Evolutionary conservation across 306 rosid genomes (phyloP).

Genomic region (Lotus japonicus): DNA sequence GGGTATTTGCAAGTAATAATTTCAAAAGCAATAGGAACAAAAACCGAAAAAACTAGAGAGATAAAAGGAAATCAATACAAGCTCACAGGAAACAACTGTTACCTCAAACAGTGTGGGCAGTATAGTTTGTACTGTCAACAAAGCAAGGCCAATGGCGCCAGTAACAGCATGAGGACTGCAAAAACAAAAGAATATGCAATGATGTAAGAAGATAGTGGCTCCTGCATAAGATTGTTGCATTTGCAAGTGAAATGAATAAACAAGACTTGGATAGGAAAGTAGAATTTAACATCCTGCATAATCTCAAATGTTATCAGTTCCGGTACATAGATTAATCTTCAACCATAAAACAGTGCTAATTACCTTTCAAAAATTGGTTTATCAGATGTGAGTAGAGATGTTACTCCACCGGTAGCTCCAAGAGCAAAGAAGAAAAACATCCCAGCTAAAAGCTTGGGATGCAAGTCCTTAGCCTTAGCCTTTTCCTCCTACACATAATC

Average conservation of each 20-base stretch:
- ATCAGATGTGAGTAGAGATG: slow-evolving; percentile 78
- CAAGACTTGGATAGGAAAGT: neutral
- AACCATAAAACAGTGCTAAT: neutral
- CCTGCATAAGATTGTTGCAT: neutral
- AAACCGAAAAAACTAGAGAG: too few species aligned
- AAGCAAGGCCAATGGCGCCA: slow-evolving; percentile 67
- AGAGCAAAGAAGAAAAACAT: slow-evolving; percentile 93
- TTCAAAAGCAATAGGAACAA: too few species aligned
- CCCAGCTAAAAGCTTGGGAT: slow-evolving; percentile 89
- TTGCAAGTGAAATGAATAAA: neutral
- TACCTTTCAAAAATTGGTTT: slow-evolving; percentile 85
- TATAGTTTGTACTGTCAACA: slow-evolving; percentile 71
- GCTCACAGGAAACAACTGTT: neutral
- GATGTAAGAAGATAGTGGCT: neutral
- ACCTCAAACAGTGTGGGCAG: slow-evolving; percentile 83
- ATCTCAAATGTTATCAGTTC: too few species aligned
- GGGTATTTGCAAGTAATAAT: neutral
- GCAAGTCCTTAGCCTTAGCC: slow-evolving; percentile 89
- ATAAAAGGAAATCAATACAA: neutral
- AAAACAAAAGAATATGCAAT: slow-evolving; percentile 6
- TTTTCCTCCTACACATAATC: slow-evolving; percentile 60
- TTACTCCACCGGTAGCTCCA: slow-evolving; percentile 93
- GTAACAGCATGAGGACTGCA: slow-evolving; percentile 89
- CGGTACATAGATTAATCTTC: too few species aligned
- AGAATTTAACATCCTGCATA: too few species aligned